Evolutionary conservation across 441 rosid species (phyloP), one percentile per base, ranked within the genome.

Genomic region (Syzygium syzygioides): DNA sequence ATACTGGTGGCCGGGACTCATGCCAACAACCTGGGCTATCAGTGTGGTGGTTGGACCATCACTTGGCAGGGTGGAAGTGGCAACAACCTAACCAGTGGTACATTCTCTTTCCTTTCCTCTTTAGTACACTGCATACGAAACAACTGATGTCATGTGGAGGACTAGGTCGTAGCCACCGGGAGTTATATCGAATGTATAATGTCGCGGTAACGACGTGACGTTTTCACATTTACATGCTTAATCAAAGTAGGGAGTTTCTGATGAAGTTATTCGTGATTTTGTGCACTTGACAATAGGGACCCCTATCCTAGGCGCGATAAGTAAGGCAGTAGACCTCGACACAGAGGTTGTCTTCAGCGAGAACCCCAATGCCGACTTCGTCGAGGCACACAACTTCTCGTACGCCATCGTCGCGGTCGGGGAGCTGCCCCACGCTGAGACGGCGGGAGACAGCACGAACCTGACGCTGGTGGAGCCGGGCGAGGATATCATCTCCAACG

Each of bases 41-140:
- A 87, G 19, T 87, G 88, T 12, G 88, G 88, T 54, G 88, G 88
- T 30, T 87, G 88, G 88, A 66, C 88, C 37, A 87, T 87, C 55
- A 52, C 88, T 48, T 87, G 88, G 88, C 88, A 68, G 23, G 88
- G 88, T 53, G 71, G 37, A 19, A 76, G 85, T n/a, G 88, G 88
- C 60, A 87, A 87, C 62, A 76, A 87, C 88, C 26, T 52, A 13
- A 87, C 88, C 34, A 28, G 25, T 4, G 88, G 88, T 71, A 87
- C 56, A 18, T 20, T 19, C n/a, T 57, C 57, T 34, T 86, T 45
- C 7, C n/a, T 57, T 25, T 57, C 62, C 7, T 57, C n/a, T 57
- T 26, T 12, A 59, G 30, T 26, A 59, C 66, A 25, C 17, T 59
- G 66, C 30, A 12, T 28, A 12, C 14, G 15, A 30, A 26, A 13